Evolutionary conservation across 768 basidiomycete species (phyloP), one percentile per base, ranked within the genome.

Genomic region (Rhodosporidiobolus sp.): DNA sequence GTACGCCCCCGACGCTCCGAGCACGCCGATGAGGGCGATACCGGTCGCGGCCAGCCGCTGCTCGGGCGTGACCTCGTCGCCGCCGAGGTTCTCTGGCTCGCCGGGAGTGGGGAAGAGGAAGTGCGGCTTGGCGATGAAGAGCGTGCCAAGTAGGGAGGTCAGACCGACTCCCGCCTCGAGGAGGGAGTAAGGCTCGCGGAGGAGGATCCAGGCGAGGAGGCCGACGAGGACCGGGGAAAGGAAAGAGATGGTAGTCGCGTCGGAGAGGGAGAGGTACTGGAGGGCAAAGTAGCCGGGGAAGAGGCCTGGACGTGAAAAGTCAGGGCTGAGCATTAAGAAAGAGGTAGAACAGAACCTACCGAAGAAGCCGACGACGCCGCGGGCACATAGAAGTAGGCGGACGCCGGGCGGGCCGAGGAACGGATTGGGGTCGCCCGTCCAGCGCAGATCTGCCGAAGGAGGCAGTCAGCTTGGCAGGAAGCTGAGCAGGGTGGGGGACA

Each of bases 81-180:
- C 60, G 0, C 52, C 60, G 32, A 52, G 12, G 30, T 50, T 49
- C 4, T 38, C n/a, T 1, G 59, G n/a, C 34, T 26, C 43, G 26
- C 12, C 26, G 4, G 28, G 17, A 0, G 61, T 3, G 4, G 60
- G 45, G 54, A 96, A 94, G 12, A 96, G 76, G 63, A 87, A 87
- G 1, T 84, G 82, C 0, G 93, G 93, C 48, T 90, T 84, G 19
- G 92, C 90, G 61, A 96, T 91, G 14, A 93, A 83, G 22, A 94
- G 79, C 16, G 92, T 91, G 0, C 92, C 93, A 16, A 85, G 54
- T 45, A 94, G 83, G 79, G 90, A 89, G 58, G 85, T 84, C 14
- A 89, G 86, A 86, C 76, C 75, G 2, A 76, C 69, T 30, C 69
- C 50, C 11, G 70, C 75, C 52, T 79, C 76, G 30, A 65, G 60